Evolutionary conservation across 2,329 filamentous ascomycete species (phyloP), one percentile per base, ranked within the genome.

Genomic region (Colletotrichum sp.): DNA sequence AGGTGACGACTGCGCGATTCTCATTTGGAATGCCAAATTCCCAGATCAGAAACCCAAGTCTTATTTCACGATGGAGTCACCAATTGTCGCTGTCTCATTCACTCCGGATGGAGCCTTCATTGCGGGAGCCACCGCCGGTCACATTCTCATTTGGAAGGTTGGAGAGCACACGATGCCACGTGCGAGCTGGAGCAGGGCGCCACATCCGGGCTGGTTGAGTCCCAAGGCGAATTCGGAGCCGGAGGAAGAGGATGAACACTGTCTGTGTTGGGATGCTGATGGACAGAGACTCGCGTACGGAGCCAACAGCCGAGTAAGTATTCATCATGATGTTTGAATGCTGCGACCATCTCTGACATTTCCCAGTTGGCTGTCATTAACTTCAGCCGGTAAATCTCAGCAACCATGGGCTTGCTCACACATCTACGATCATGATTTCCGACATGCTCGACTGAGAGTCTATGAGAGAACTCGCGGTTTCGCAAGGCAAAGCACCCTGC

Each of bases 91-190:
- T 28, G 85, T 93, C 3, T 87, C 92, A 2, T 93, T 93, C 76
- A 92, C 91, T 1, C 92, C 92, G 0, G 91, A 93, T 76, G 92
- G 92, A 3, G 88, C 88, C 24, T 92, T 92, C 78, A 89, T 93
- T 68, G 92, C 92, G 1, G 91, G 90, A 6, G 92, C 91, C 7
- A 93, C 91, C 1, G 87, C 87, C 24, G 88, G 89, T 39, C 88
- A 87, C 72, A 90, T 93, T 16, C 83, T 93, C 52, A 92, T 93
- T 62, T 93, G 92, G 91, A 93, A 92, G 80, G 89, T 93, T 15
- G 91, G 90, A 76, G 92, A 91, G 68, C 86, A 89, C 62, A 85
- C 86, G 30, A 87, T 92, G 62, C 92, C 92, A 6, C 87, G 90
- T 62, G 92, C 92, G 18, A 90, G 87, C 80, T 93, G 92, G 92